phyloP scores from a whole-genome alignment of 176 grass and related monocot genomes.

The Triticum timopheevii region DNA sequence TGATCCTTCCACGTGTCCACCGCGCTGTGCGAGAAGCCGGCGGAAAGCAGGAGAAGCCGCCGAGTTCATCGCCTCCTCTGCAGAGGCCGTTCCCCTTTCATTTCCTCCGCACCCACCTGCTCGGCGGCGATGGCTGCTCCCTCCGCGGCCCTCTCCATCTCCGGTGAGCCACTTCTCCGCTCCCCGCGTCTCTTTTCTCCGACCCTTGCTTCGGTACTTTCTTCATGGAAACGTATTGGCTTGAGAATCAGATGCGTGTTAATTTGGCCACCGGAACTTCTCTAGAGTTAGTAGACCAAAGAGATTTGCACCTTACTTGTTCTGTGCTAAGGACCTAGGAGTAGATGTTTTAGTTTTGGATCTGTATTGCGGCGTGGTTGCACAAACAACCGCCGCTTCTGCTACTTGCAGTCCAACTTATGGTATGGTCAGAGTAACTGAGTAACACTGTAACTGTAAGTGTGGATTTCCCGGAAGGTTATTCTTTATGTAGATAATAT shows the following conservation, averaged over 20 bases:
- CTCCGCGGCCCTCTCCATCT: constrained; percentile 26
- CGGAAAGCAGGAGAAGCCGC: background rate
- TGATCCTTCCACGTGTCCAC: background rate
- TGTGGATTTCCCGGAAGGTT: background rate
- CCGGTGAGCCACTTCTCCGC: constrained; percentile 4
- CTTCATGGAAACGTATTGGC: no score
- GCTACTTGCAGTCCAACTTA: background rate
- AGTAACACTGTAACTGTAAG: background rate
- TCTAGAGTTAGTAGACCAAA: background rate
- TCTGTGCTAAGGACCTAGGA: background rate
- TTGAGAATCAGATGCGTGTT: background rate
- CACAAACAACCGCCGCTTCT: background rate
- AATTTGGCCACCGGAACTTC: background rate
- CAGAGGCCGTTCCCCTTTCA: background rate
- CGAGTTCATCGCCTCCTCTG: constrained; percentile 12
- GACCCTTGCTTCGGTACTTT: background rate
- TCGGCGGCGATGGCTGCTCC: constrained; percentile 37
- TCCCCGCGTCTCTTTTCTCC: background rate
- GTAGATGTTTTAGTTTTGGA: background rate
- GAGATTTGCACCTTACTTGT: background rate
- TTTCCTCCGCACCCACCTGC: background rate
- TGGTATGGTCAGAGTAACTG: background rate
- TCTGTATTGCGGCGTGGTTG: background rate
- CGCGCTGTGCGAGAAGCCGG: background rate
- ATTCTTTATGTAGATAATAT: background rate